Conservation (phyloP, 805 yeast species). For the Hanseniaspora jakobsenii region DNA sequence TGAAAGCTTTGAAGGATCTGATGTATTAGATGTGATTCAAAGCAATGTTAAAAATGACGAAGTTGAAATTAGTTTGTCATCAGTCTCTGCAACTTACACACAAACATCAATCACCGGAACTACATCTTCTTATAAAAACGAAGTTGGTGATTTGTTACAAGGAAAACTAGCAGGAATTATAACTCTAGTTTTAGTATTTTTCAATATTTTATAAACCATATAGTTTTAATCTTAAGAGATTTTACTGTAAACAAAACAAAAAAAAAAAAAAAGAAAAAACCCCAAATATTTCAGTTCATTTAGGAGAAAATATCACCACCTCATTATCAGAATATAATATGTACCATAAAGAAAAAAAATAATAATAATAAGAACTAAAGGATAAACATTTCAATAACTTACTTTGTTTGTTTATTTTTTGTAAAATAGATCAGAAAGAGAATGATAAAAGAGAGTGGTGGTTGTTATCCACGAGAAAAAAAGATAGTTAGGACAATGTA, state of each 20-base stretch:
- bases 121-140: conserved; percentile 11
- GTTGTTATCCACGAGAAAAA: too few relatives aligned
- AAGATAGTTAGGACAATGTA: too few relatives aligned
- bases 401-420: too few relatives aligned
- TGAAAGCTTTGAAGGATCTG: conserved; percentile 33
- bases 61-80: background rate
- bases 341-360: too few relatives aligned
- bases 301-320: too few relatives aligned
- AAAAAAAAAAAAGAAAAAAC: background rate
- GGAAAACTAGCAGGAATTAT: background rate
- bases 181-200: conserved; percentile 5
- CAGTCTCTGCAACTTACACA: conserved; percentile 13
- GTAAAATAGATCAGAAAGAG: too few relatives aligned
- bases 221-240: too few relatives aligned
- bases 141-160: conserved; percentile 4
- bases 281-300: too few relatives aligned
- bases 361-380: too few relatives aligned
- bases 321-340: too few relatives aligned
- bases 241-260: background rate
- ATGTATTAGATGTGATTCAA: conserved; percentile 25
- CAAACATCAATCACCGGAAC: conserved; percentile 15
- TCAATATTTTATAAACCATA: conserved; percentile 8
- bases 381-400: too few relatives aligned
- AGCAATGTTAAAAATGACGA: conserved; percentile 1
- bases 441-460: too few relatives aligned